Evolutionary conservation across 192 early-diverging fungal species (phyloP), one percentile per base, ranked within the genome.

Genomic region (Podila horticola): DNA sequence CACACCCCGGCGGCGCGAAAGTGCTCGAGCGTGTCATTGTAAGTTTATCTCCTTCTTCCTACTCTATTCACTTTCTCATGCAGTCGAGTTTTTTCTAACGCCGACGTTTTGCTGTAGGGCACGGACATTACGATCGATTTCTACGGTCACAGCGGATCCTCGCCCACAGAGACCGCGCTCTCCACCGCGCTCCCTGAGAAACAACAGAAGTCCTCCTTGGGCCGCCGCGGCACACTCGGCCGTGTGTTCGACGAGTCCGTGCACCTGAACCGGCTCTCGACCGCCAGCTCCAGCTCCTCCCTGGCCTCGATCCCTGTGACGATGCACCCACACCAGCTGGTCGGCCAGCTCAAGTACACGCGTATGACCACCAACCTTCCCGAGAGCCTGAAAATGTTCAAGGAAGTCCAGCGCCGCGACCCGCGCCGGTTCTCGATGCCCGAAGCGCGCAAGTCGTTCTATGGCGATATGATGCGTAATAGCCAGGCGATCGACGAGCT

Each of bases 11-110:
- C 6, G 69, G 69, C 5, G n/a, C 49, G 13, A 71, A 61, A 48
- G 62, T 71, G 19, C 62, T 71, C 22, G 34, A 57, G 26, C 59
- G 69, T 62, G 69, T 62, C 60, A 63, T 71, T 33, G 69, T 48
- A 51, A 65, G 49, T 26, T 19, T 48, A 20, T 41, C 15, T 70
- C 15, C 6, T 29, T 12, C 26, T 28, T 31, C 31, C 31, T 31
- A 31, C 3, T 31, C 5, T 50, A 8, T 71, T 9, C 62, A 30
- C 36, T 45, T 45, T 45, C 41, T 45, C 41, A 45, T 45, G 15
- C 11, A 8, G 41, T 4, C 0, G 15, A 45, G 13, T 15, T 45
- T 12, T 17, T 0, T 0, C 41, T 45, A 45, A 45, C 15, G 11
- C 41, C 11, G 9, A 36, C 33, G 0, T 15, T 45, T 45, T 13